Percentiles rank a stretch among this genome's conserved stretches.
Evolutionary conservation across 768 basidiomycete genomes (phyloP).

Genomic region (Lactifluus hygrophoroides): DNA sequence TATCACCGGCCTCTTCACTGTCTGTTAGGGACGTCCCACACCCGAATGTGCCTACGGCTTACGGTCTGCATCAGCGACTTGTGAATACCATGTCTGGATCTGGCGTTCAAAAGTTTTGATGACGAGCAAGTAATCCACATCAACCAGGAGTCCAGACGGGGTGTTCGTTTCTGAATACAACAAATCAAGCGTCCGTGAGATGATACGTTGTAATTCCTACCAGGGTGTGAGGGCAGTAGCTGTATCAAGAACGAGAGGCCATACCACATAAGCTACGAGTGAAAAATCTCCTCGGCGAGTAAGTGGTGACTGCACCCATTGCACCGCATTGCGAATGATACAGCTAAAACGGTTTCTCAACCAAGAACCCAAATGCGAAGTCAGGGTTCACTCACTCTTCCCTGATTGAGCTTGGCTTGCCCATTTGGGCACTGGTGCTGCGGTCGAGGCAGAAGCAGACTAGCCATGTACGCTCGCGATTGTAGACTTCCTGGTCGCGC

Average conservation of each 20-base stretch:
- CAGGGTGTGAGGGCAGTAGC: conserved; percentile 13
- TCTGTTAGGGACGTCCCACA: not conserved
- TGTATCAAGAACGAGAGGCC: conserved; percentile 24
- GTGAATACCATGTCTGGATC: conserved; percentile 51
- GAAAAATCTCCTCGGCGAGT: conserved; percentile 57
- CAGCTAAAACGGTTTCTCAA: conserved; percentile 38
- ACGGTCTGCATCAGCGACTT: conserved; percentile 32
- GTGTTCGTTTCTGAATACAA: conserved; percentile 77
- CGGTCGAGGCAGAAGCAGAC: conserved; percentile 80
- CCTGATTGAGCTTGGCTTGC: conserved; percentile 85
- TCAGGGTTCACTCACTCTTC: conserved; percentile 67
- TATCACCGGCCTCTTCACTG: conserved; percentile 2
- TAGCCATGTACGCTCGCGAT: conserved; percentile 93
- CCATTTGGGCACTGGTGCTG: conserved; percentile 92
- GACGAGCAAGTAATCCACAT: conserved; percentile 78
- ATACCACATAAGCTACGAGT: conserved; percentile 69
- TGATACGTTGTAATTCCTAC: conserved; percentile 80
- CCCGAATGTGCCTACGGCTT: not conserved
- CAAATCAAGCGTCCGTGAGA: conserved; percentile 83
- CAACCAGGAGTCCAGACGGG: conserved; percentile 71
- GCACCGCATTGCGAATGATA: conserved; percentile 74
- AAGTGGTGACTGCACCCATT: conserved; percentile 66
- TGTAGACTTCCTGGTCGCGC: conserved; percentile 80
- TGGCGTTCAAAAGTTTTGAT: conserved; percentile 82
- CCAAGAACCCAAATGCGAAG: not conserved